Evolutionary conservation across 202 grass and related monocot genomes (phyloP), one percentile per base, ranked within the genome.

Genomic region (Musa balbisiana): DNA sequence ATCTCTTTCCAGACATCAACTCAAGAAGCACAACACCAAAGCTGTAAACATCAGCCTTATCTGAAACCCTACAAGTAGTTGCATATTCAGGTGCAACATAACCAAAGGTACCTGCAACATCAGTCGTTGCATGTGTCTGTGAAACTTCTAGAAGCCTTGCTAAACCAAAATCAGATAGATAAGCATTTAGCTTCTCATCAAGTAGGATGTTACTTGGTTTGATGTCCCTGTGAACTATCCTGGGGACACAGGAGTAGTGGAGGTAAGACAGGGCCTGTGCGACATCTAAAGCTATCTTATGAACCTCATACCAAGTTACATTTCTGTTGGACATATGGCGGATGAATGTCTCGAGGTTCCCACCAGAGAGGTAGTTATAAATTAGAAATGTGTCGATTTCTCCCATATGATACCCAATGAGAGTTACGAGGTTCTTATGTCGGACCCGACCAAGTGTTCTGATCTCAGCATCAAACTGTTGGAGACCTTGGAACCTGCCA

Each of bases 91-190:
- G 89, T 53, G 89, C 89, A 1, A 88, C 85, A 81, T 91, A 91
- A 50, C 89, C 89, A 88, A 88, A 91, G 49, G 89, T 91, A 54
- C 89, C 89, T 50, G 83, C 89, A 72, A 91, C 89, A 91, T 91
- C 85, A 14, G 85, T 88, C 3, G 85, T 88, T 51, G 89, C 85
- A 69, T 91, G 89, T 1, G 89, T 91, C 64, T 91, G 78, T 20
- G 83, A 79, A 78, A 85, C 85, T 83, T 91, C 85, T 71, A 91
- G 81, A 79, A 91, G 78, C 51, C 81, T 88, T 0, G 83, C 89
- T 75, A 91, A 83, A 51, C 85, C 85, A 74, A 91, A 91, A 85
- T 91, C 89, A 51, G 85, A 88, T 63, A 91, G 81, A 64, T 88
- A 91, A 8, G 89, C 89, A n/a, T 88, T 91, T n/a, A 83, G 72